Percentiles rank a stretch among this genome's conserved stretches.
Conservation (phyloP, 495 filamentous ascomycete genomes). For the Neurospora sp. region DNA sequence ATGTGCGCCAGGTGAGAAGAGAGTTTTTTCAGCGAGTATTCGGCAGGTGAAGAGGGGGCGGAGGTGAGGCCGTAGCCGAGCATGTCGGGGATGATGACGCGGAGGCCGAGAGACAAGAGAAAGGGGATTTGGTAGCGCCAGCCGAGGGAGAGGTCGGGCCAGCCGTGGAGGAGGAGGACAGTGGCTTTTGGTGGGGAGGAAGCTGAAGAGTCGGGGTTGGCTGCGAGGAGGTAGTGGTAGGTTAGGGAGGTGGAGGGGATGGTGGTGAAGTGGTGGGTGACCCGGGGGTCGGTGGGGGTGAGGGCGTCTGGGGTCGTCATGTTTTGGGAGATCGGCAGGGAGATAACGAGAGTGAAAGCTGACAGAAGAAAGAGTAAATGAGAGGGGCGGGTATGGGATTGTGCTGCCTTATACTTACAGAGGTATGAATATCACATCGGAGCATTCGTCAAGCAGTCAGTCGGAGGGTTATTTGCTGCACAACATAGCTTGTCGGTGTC, state of each 20-base stretch:
- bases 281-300: not conserved
- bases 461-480: not conserved
- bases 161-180: not conserved
- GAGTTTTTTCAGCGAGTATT: constrained; percentile 56
- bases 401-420: not conserved
- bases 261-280: not conserved
- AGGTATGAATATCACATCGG: not conserved
- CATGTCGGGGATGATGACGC: constrained; percentile 33
- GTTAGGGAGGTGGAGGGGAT: not conserved
- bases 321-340: not conserved
- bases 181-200: not conserved
- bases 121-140: constrained; percentile 78
- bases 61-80: constrained; percentile 68
- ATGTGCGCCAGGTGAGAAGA: constrained; percentile 20
- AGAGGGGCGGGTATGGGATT: not conserved
- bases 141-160: constrained; percentile 56
- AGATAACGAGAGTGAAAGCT: not conserved
- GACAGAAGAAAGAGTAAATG: not conserved
- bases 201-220: not conserved
- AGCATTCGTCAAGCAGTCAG: not conserved
- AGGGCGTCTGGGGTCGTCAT: not conserved
- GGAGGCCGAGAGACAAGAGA: constrained; percentile 51
- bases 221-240: not conserved
- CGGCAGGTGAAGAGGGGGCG: constrained; percentile 31
- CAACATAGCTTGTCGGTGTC: not conserved